phyloP scores from a whole-genome alignment of 202 grass and related monocot species.

The Zizania palustris region DNA sequence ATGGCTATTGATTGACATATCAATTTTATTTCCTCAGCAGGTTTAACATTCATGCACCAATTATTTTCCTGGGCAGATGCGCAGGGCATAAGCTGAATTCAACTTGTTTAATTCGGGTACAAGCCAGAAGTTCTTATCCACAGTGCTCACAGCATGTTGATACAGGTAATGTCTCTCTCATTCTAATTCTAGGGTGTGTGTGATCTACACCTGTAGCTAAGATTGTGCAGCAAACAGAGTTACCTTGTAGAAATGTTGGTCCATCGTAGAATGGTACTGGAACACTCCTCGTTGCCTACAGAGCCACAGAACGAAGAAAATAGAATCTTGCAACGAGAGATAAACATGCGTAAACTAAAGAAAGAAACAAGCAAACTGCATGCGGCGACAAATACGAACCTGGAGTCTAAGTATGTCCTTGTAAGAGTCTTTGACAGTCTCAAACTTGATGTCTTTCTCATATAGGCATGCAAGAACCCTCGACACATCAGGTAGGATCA shows the following conservation, averaged over 20 bases:
- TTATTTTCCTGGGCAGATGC: conserved; percentile 16
- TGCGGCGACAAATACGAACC: conserved; percentile 51
- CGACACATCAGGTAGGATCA: conserved; percentile 75
- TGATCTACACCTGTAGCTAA: not conserved
- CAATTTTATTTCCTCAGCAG: not conserved
- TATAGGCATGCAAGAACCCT: conserved; percentile 87
- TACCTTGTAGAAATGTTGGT: conserved; percentile 65
- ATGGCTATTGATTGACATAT: conserved; percentile 9
- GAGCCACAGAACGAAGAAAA: not conserved
- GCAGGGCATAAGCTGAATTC: not conserved
- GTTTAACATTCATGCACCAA: not conserved
- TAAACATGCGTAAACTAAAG: conserved; percentile 10
- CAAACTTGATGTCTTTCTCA: conserved; percentile 74
- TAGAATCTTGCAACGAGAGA: conserved; percentile 10
- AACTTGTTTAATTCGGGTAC: conserved; percentile 14
- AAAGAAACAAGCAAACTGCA: not conserved
- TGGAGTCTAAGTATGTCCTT: conserved; percentile 81
- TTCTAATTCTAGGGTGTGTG: conserved; percentile 19
- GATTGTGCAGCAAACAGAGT: conserved; percentile 4
- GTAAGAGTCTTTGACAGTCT: conserved; percentile 37
- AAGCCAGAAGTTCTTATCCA: conserved; percentile 3
- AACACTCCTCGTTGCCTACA: conserved; percentile 63
- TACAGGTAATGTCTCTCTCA: not conserved
- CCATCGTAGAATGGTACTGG: conserved; percentile 69
- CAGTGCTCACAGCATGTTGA: not conserved